Base-by-base conservation (phyloP, 345 rosid genomes). In the Brassica napus region DNA sequence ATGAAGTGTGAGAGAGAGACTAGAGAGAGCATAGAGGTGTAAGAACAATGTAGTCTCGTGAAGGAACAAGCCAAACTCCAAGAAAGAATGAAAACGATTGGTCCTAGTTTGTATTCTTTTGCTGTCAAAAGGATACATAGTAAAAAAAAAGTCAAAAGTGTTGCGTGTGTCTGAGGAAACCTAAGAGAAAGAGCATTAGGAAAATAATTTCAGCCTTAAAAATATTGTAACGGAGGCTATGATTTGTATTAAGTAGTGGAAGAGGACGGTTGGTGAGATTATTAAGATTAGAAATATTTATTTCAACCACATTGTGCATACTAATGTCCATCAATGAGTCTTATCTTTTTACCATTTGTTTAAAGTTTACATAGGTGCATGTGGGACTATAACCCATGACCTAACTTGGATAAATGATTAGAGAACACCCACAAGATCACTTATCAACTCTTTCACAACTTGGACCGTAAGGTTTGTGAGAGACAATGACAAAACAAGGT, bases 41-140 rank as follows among this genome's bases (percentile, higher is more conserved):
- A 11, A 68, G 75, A 74, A 69, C 34, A 68, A 68, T 73, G 82
- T 69, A 69, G 23, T 74, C 83, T 80, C 79, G 83, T 74, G 83
- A 80, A 80, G 85, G 67, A 76, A 78, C 54, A 47, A 73, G 86
- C 82, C 84, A 81, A 85, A 76, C 35, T 85, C 62, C 73, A 73
- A 37, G 47, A 69, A 79, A 52, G 26, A 23, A 47, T 47, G 62
- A 63, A 63, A 80, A 80, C 57, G 83, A 80, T 74, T 80, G 75
- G 83, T 74, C 82, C 73, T 39, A 37, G 4, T 55, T 80, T 80
- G 83, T 74, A 74, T 54, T 80, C 61, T 80, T 63, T 35, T 80
- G 83, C 75, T 80, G 83, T 82, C 61, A 73, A 39, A 77, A 71
- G 14, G 47, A 73, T 62, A 73, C 14, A 59, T 28, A 69, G 60